Evolutionary conservation across 805 yeast species (phyloP).

Genomic region (Hanseniaspora taiwanica): DNA sequence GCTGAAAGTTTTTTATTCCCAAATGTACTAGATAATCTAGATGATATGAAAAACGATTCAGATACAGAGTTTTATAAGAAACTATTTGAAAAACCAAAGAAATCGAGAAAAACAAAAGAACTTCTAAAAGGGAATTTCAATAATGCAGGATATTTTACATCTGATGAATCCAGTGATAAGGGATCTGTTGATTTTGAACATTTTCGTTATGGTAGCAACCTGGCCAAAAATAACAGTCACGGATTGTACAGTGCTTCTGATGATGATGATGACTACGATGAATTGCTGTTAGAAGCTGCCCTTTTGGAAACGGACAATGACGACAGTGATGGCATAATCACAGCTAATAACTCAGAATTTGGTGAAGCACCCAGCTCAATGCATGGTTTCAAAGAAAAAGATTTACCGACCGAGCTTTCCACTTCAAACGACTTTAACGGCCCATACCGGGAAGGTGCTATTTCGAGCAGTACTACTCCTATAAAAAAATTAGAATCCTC

Average conservation of each 20-base stretch:
- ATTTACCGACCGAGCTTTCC: too few relatives aligned
- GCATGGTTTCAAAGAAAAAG: conserved; percentile 21
- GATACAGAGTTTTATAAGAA: neutral
- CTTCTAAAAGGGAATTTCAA: neutral
- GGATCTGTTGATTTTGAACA: neutral
- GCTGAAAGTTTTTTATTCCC: conserved; percentile 22
- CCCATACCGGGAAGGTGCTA: too few relatives aligned
- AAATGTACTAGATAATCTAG: neutral
- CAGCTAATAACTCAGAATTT: conserved; percentile 9
- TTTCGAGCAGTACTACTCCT: conserved; percentile 3
- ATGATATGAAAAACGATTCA: neutral
- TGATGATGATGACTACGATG: conserved; percentile 16
- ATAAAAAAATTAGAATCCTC: conserved; percentile 4
- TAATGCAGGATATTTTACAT: neutral
- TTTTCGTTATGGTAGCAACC: neutral
- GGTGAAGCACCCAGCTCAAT: conserved; percentile 29
- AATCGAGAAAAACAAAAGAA: neutral
- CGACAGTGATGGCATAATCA: conserved; percentile 10
- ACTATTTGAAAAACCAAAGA: neutral
- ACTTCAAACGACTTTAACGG: too few relatives aligned
- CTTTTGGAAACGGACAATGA: conserved; percentile 25
- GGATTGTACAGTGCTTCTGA: neutral
- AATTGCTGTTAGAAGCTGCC: conserved; percentile 23
- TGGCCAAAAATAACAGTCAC: neutral
- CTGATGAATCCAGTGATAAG: neutral